phyloP scores from a whole-genome alignment of 306 rosid genomes.

The Urtica urens region DNA sequence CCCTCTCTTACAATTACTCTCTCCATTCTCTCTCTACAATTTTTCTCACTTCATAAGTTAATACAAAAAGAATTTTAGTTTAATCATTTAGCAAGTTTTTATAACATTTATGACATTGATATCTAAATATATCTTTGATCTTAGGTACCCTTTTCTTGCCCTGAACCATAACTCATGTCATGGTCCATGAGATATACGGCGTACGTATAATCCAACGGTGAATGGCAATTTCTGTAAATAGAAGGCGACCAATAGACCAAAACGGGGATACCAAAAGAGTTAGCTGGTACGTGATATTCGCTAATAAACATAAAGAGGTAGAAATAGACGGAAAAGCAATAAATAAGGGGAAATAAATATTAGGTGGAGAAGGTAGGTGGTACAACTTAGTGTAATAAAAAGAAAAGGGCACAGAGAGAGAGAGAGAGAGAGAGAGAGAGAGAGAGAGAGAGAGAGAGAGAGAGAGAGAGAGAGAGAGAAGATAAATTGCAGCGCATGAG shows the following conservation, averaged over 20 bases:
- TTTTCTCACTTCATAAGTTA: too few species aligned
- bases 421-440: slow-evolving; percentile 7
- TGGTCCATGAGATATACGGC: too few species aligned
- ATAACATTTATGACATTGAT: too few species aligned
- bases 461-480: background rate
- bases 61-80: too few species aligned
- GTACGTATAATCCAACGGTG: background rate
- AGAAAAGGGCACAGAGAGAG: background rate
- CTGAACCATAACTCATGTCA: too few species aligned
- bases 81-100: too few species aligned
- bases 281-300: slow-evolving; percentile 10
- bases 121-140: too few species aligned
- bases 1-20: too few species aligned
- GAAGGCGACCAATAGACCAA: slow-evolving; percentile 14
- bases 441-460: background rate
- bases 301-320: background rate
- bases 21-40: too few species aligned
- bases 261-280: slow-evolving; percentile 9
- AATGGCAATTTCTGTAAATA: slow-evolving; percentile 9
- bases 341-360: slow-evolving; percentile 17
- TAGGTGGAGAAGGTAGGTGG: slow-evolving; percentile 44
- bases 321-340: slow-evolving; percentile 5
- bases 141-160: too few species aligned
- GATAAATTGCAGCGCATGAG: slow-evolving; percentile 12
- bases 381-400: slow-evolving; percentile 11